A percentile compares a stretch with the other conserved stretches of the same genome.
phyloP scores from a whole-genome alignment of 2,329 filamentous ascomycete species.

The Hypoxylon sp. region DNA sequence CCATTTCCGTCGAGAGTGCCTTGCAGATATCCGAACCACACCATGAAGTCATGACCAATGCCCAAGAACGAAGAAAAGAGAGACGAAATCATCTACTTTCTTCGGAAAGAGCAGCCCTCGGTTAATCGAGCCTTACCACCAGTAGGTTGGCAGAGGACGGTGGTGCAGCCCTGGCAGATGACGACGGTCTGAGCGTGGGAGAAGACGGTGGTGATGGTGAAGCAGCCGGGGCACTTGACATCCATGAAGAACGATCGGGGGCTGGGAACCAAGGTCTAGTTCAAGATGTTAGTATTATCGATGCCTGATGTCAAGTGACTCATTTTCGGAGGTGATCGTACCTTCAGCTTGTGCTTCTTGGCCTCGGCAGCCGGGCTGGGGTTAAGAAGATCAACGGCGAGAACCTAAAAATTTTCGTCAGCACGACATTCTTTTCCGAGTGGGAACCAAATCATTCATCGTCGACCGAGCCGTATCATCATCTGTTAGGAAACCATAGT shows the following conservation, averaged over 20 bases:
- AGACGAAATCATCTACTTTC: constrained; percentile 84
- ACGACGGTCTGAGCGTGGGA: constrained; percentile 99
- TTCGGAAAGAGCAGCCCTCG: constrained; percentile 99
- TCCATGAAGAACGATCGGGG: constrained; percentile 99
- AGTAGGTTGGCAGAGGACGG: constrained; percentile 99
- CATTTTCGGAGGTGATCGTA: constrained; percentile 62
- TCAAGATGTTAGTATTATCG: constrained; percentile 42
- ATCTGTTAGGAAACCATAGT: not conserved
- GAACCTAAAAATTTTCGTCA: constrained; percentile 79
- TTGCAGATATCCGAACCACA: constrained; percentile 72
- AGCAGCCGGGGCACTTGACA: constrained; percentile 99
- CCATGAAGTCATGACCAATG: constrained; percentile 62
- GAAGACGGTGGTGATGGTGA: constrained; percentile 99
- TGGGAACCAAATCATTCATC: constrained; percentile 17
- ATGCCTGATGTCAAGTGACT: constrained; percentile 35
- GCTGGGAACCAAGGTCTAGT: constrained; percentile 89
- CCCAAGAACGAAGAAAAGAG: constrained; percentile 58
- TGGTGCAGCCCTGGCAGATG: constrained; percentile 99
- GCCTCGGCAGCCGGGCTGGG: constrained; percentile 97
- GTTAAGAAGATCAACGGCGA: constrained; percentile 99
- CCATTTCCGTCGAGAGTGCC: constrained; percentile 60
- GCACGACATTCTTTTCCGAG: constrained; percentile 53
- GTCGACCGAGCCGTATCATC: constrained; percentile 8
- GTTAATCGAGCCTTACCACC: constrained; percentile 99
- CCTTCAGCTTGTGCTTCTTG: constrained; percentile 99